Percentiles rank a stretch among this genome's conserved stretches.
These are phyloP conservation scores for Spergularia bocconei DNA, from an alignment of 148 eudicot species.

Conservation along the genomic window DNA sequence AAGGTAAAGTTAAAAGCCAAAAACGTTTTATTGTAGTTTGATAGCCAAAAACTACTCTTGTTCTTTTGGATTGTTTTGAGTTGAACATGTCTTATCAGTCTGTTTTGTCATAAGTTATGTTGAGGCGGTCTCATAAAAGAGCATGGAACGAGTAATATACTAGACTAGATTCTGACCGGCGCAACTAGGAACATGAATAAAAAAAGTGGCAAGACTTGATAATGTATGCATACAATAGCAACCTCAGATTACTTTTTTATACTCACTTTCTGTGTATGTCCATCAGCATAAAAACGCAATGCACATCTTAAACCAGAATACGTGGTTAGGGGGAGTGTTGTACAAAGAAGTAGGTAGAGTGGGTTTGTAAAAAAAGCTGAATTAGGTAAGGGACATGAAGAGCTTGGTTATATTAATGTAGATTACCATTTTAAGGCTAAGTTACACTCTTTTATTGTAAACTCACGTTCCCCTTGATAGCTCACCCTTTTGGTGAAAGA, in stretches of 20 bases:
- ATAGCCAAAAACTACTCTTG: no score
- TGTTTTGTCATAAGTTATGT: no score
- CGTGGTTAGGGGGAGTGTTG: neutral
- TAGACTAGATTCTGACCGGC: neutral
- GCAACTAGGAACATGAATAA: neutral
- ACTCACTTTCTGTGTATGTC: neutral
- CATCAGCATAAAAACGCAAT: neutral
- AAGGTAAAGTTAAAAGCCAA: no score
- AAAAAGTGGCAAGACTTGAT: slow-evolving; percentile 20
- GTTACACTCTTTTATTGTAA: slow-evolving; percentile 13
- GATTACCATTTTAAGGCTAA: slow-evolving; percentile 18
- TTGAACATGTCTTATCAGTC: no score
- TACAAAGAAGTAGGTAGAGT: slow-evolving; percentile 24
- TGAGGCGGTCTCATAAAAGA: no score
- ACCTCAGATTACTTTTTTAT: neutral
- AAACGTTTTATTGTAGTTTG: no score
- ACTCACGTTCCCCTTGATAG: slow-evolving; percentile 18
- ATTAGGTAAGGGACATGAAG: slow-evolving; percentile 38
- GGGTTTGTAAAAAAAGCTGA: slow-evolving; percentile 29
- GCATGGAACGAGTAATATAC: no score
- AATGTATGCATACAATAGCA: slow-evolving; percentile 1
- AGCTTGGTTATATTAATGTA: slow-evolving; percentile 17
- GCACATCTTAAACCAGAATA: slow-evolving; percentile 19
- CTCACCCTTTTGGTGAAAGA: slow-evolving; percentile 22
- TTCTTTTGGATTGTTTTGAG: no score